Percentiles rank a stretch among this genome's conserved stretches.
phyloP scores from a whole-genome alignment of 148 eudicot genomes.

The Diospyros kaki region DNA sequence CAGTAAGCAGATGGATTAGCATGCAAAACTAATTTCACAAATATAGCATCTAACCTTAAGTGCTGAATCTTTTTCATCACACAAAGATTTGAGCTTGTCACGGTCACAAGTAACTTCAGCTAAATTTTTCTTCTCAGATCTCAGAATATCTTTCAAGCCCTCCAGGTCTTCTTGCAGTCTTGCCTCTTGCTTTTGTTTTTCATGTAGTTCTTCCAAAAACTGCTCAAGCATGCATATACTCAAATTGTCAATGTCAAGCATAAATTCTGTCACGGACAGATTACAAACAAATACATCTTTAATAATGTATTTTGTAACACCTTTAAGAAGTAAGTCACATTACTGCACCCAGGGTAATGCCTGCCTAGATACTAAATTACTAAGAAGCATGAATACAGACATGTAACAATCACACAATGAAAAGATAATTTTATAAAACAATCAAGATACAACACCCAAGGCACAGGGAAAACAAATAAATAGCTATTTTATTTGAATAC shows the following conservation, averaged over 20 bases:
- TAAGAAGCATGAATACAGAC: too few species aligned
- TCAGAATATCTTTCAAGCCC: slow-evolving; percentile 45
- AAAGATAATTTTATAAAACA: too few species aligned
- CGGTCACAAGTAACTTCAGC: slow-evolving; percentile 45
- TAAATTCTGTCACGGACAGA: background rate
- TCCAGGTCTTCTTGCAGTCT: slow-evolving; percentile 63
- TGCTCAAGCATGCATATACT: slow-evolving; percentile 23
- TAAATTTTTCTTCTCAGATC: slow-evolving; percentile 48
- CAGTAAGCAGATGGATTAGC: slow-evolving; percentile 6
- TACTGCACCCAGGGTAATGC: background rate
- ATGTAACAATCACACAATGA: too few species aligned
- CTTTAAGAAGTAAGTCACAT: background rate
- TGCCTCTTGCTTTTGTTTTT: slow-evolving; percentile 57
- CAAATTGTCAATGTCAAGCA: slow-evolving; percentile 7
- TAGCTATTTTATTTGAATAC: too few species aligned
- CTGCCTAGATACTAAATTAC: background rate
- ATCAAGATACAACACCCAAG: too few species aligned
- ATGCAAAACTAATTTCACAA: background rate
- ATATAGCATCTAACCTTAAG: slow-evolving; percentile 52
- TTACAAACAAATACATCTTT: slow-evolving; percentile 1
- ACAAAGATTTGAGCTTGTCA: slow-evolving; percentile 49
- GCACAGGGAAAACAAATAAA: too few species aligned
- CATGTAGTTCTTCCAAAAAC: slow-evolving; percentile 70
- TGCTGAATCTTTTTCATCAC: slow-evolving; percentile 64
- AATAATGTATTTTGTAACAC: background rate